These are phyloP conservation scores for Neckera pumila DNA, from an alignment of 225 moss, liverwort and hornwort genomes.

Conservation along the genomic window DNA sequence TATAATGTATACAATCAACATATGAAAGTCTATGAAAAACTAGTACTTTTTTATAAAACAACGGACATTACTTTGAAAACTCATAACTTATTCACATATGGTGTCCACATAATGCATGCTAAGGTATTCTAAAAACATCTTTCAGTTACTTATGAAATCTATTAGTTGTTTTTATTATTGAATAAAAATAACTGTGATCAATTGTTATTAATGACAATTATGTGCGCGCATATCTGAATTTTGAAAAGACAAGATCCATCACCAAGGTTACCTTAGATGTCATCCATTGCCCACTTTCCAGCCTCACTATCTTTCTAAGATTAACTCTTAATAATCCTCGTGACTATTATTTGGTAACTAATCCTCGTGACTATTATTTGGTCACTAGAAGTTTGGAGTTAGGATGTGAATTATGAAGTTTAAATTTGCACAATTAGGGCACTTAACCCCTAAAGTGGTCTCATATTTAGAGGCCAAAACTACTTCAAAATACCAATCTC, in stretches of 20 bases:
- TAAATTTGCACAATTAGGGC: fast-evolving
- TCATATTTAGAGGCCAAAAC: too few relatives aligned
- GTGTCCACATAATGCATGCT: neutral
- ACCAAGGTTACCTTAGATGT: neutral
- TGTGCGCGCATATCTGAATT: fast-evolving
- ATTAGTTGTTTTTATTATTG: neutral
- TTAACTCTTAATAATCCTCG: fast-evolving
- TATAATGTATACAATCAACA: neutral
- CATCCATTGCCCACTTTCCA: fast-evolving
- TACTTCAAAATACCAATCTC: too few relatives aligned
- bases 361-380: fast-evolving
- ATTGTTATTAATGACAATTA: neutral
- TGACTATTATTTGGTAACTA: neutral
- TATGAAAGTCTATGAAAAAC: neutral
- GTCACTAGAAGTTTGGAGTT: neutral
- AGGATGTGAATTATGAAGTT: neutral
- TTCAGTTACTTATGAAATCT: neutral
- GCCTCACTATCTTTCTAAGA: fast-evolving
- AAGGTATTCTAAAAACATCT: neutral
- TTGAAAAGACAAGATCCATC: neutral
- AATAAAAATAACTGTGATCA: neutral
- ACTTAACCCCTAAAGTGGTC: too few relatives aligned
- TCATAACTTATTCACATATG: neutral
- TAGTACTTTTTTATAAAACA: fast-evolving
- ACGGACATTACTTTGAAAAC: fast-evolving